phyloP scores from a whole-genome alignment of 495 filamentous ascomycete genomes.

The Aspergillus ellipticus region DNA sequence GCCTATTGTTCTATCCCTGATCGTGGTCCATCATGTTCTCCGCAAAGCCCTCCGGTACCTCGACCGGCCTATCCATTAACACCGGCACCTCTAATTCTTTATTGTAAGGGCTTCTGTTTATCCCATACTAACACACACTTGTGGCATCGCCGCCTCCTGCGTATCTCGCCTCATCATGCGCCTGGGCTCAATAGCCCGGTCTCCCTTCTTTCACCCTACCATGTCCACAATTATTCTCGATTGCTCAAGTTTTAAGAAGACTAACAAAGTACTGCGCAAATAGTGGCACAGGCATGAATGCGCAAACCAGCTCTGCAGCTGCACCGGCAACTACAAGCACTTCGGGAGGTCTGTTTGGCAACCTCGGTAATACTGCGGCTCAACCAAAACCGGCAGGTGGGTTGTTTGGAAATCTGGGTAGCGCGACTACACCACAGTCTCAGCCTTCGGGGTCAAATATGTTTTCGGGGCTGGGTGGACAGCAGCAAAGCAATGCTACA shows the following conservation, averaged over 20 bases:
- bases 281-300: constrained; percentile 25
- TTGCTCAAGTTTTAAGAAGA: not conserved
- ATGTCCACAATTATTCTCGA: not conserved
- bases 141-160: constrained; percentile 1
- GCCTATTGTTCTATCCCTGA: not conserved
- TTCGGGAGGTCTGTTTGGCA: constrained; percentile 39
- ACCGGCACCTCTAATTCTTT: constrained; percentile 70
- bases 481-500: constrained; percentile 27
- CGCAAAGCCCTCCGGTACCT: constrained; percentile 54
- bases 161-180: not conserved
- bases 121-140: not conserved
- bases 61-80: constrained; percentile 66
- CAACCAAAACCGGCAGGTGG: constrained; percentile 41
- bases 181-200: not conserved
- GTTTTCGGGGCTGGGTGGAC: constrained; percentile 33
- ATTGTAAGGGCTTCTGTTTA: constrained; percentile 49
- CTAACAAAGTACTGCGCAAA: constrained; percentile 1
- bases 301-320: constrained; percentile 25
- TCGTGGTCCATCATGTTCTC: constrained; percentile 44
- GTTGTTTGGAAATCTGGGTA: constrained; percentile 42
- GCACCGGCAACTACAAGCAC: constrained; percentile 27
- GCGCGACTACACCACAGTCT: constrained; percentile 28
- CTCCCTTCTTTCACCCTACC: not conserved
- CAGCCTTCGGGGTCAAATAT: constrained; percentile 39
- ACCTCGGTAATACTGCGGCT: constrained; percentile 21